Percentiles rank a stretch among this genome's conserved stretches.
phyloP scores from a whole-genome alignment of 306 rosid species.

The Astragalus membranaceus region DNA sequence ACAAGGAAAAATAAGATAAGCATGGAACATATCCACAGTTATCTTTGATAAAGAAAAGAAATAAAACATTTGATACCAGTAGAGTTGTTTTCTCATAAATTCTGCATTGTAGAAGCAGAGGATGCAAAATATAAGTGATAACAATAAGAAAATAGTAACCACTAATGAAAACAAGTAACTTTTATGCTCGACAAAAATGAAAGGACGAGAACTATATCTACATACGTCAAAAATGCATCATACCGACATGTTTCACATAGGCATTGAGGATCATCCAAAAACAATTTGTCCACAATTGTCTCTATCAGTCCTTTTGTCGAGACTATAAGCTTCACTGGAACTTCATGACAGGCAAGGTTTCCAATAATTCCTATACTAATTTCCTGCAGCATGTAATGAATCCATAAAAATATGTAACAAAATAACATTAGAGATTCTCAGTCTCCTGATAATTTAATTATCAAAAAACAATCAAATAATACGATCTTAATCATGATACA shows the following conservation, averaged over 20 bases:
- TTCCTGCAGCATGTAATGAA: constrained; percentile 50
- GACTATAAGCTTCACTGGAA: constrained; percentile 48
- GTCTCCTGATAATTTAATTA: neutral
- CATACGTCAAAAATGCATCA: neutral
- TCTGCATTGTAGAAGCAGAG: neutral
- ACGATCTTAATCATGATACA: neutral
- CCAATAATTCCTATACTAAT: constrained; percentile 74
- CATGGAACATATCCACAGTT: neutral
- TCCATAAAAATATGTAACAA: constrained; percentile 14
- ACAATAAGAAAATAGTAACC: neutral
- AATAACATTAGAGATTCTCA: constrained; percentile 3
- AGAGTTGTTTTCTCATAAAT: constrained; percentile 13
- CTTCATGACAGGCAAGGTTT: constrained; percentile 86
- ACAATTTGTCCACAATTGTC: constrained; percentile 52
- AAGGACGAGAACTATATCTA: constrained; percentile 17
- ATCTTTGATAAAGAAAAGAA: neutral
- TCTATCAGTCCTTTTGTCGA: constrained; percentile 54
- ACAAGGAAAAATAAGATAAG: neutral
- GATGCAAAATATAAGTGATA: neutral
- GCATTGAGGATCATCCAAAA: constrained; percentile 75
- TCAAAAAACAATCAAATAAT: neutral
- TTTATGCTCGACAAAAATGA: neutral
- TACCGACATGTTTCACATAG: constrained; percentile 86
- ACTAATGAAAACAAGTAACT: neutral
- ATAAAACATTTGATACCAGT: neutral